Evolutionary conservation across 1,284 basidiomycete species (phyloP), one percentile per base, ranked within the genome.

Genomic region (Naganishia sp.): DNA sequence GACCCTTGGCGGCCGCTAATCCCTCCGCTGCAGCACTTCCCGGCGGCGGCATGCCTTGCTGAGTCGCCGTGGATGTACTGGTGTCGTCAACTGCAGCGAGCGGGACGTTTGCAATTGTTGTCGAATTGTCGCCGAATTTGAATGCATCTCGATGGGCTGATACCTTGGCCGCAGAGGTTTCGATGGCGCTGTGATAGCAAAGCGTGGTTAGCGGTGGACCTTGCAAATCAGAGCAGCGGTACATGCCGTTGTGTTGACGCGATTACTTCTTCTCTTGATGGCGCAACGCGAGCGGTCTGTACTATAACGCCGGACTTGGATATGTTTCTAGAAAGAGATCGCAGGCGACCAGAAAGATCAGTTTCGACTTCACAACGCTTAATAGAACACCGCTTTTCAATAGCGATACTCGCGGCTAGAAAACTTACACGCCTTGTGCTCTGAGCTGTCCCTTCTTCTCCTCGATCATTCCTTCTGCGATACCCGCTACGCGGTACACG

Each of bases 191-290:
- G 35, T 56, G 31, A 7, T n/a, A 23, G 18, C 21, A 28, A 18
- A 17, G 31, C 6, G 51, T 39, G 6, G 9, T 32, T n/a, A 41
- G 31, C 32, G 11, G 25, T 2, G 9, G 35, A 5, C 15, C 31
- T 39, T 3, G 41, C 10, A 31, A 13, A 18, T 23, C 3, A 21
- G 31, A 3, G 58, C 13, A 50, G 55, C 28, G 18, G 39, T 13
- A 39, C 64, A 39, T 58, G 60, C 64, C 64, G 64, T 47, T 66
- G 64, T 45, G 64, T 60, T 3, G 46, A 52, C 6, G 64, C 55
- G 28, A 66, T 66, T n/a, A 46, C 41, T 60, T 66, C 55, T 46
- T 58, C 56, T 42, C 56, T 47, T 18, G 47, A 51, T 45, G 64
- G 64, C n/a, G 64, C 64, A 9, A 58, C 64, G 18, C 50, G 52